Conservation (phyloP, 192 early-diverging fungal species). For the Linnemannia exigua region DNA sequence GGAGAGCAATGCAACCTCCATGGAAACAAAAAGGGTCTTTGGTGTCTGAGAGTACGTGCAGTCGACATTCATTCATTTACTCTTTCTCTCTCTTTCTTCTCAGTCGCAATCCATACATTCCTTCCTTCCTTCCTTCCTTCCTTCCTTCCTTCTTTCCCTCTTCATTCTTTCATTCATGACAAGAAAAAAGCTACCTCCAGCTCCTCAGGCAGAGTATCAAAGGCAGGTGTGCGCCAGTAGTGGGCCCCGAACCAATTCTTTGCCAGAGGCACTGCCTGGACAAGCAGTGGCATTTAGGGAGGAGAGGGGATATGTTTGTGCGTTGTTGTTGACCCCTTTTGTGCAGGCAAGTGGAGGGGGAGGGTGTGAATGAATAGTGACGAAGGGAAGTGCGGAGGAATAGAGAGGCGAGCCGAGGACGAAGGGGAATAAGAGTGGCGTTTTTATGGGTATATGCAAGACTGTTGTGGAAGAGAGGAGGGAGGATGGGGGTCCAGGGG, state of each 20-base stretch:
- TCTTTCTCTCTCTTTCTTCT: neutral
- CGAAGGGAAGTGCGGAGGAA: neutral
- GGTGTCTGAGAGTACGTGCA: too few relatives aligned
- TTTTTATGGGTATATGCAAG: neutral
- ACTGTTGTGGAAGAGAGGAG: too few relatives aligned
- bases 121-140: neutral
- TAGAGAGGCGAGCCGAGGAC: neutral
- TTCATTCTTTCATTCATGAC: neutral
- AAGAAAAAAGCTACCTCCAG: constrained; percentile 20
- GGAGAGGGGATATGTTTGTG: too few relatives aligned
- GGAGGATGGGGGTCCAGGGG: neutral
- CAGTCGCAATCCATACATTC: neutral
- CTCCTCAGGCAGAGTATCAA: constrained; percentile 30
- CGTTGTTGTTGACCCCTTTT: too few relatives aligned
- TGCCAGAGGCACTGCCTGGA: constrained; percentile 32
- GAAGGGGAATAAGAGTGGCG: neutral
- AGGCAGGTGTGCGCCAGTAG: constrained; percentile 21
- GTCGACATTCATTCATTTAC: too few relatives aligned
- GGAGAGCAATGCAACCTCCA: neutral
- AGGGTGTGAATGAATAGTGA: neutral
- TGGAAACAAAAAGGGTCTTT: too few relatives aligned
- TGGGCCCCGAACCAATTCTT: constrained; percentile 20
- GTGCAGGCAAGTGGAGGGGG: neutral
- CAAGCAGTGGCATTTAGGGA: constrained; percentile 25
- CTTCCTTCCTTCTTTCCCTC: neutral